These are phyloP conservation scores for Rhodotorula sp. DNA, from an alignment of 1,284 basidiomycete species.

Conservation along the genomic window DNA sequence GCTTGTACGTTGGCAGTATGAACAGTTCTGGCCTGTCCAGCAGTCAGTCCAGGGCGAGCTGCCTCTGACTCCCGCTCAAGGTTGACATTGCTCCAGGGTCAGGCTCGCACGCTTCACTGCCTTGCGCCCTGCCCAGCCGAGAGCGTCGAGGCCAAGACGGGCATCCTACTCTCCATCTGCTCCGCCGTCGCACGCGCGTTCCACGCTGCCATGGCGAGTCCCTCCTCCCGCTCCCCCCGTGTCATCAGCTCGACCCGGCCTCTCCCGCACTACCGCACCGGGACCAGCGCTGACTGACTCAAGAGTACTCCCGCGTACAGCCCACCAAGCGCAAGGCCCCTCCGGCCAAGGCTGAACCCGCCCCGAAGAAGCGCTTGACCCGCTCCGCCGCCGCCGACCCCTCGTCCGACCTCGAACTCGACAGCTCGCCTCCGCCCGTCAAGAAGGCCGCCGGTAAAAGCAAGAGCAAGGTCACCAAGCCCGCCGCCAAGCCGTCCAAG, in stretches of 20 bases:
- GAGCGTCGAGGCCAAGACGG: too few species aligned
- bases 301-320: slow-evolving; percentile 2
- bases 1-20: too few species aligned
- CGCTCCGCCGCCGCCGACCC: slow-evolving; percentile 6
- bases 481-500: slow-evolving; percentile 9
- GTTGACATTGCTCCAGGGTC: not conserved
- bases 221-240: not conserved
- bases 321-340: slow-evolving; percentile 30
- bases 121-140: too few species aligned
- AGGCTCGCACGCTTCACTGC: not conserved
- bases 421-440: slow-evolving; percentile 3
- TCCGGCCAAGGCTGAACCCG: not conserved
- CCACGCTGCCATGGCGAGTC: not conserved
- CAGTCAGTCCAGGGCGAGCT: too few species aligned
- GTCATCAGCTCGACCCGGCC: not conserved
- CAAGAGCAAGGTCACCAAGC: slow-evolving; percentile 2
- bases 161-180: not conserved
- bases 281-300: not conserved
- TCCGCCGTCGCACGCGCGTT: not conserved
- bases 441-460: slow-evolving; percentile 2
- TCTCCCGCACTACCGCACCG: not conserved
- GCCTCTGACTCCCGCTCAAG: too few species aligned
- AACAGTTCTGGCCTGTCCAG: too few species aligned
- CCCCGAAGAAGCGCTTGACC: slow-evolving; percentile 19
- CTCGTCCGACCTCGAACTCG: not conserved